These are phyloP conservation scores for Inga laurina DNA, from an alignment of 306 rosid genomes.

Conservation along the genomic window DNA sequence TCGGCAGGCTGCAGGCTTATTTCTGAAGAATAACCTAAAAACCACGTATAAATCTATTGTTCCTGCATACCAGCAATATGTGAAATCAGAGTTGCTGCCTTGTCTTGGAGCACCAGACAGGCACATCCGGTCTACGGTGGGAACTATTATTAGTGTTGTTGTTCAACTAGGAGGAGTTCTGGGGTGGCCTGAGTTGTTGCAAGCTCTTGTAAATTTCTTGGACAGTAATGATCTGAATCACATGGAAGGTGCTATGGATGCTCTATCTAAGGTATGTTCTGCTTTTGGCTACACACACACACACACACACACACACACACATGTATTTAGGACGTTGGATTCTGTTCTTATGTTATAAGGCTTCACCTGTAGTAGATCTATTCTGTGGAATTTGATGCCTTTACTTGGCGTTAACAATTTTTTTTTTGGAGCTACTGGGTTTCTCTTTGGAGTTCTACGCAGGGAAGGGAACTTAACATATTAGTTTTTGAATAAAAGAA, in stretches of 20 bases:
- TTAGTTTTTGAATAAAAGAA: slow-evolving; percentile 16
- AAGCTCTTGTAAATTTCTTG: slow-evolving; percentile 87
- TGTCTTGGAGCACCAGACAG: slow-evolving; percentile 91
- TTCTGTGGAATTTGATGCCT: not conserved
- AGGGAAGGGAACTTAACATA: not conserved
- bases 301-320: not conserved
- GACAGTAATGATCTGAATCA: slow-evolving; percentile 88
- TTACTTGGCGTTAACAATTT: not conserved
- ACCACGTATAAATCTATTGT: slow-evolving; percentile 56
- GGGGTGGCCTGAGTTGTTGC: slow-evolving; percentile 97
- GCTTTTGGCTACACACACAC: not conserved
- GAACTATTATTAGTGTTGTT: slow-evolving; percentile 82
- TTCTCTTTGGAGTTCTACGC: not conserved
- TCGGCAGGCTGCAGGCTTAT: slow-evolving; percentile 95
- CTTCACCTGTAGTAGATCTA: not conserved
- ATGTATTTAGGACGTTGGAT: not conserved
- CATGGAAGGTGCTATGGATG: slow-evolving; percentile 99
- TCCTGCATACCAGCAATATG: slow-evolving; percentile 77
- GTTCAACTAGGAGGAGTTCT: slow-evolving; percentile 80
- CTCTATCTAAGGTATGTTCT: slow-evolving; percentile 82
- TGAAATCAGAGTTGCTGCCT: slow-evolving; percentile 92
- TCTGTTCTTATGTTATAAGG: slow-evolving; percentile 8
- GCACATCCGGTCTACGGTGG: slow-evolving; percentile 88
- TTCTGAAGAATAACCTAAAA: slow-evolving; percentile 87
- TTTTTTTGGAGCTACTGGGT: not conserved